Evolutionary conservation across 208 protist species (phyloP).

Genomic region (Leishmania guyanensis): DNA sequence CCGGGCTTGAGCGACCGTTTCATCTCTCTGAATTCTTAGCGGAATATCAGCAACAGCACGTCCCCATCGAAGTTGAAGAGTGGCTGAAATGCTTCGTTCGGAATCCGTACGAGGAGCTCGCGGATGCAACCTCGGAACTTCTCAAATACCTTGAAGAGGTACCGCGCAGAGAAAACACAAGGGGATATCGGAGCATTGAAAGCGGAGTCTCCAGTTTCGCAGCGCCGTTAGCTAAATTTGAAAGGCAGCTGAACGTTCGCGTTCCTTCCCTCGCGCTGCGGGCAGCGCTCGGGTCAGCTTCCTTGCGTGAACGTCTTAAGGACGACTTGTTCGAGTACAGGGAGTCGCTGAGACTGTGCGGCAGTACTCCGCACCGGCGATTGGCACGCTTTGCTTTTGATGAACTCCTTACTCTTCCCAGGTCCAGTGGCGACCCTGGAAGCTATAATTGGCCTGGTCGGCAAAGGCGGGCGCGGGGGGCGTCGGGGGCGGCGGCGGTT

Average conservation of each 20-base stretch:
- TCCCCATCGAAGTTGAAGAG: slow-evolving; percentile 89
- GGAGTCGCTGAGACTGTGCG: slow-evolving; percentile 36
- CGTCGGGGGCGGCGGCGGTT: too few species aligned
- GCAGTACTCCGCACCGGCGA: slow-evolving; percentile 82
- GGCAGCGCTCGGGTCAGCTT: slow-evolving; percentile 37
- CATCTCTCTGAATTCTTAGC: slow-evolving; percentile 83
- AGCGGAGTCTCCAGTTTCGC: slow-evolving; percentile 42
- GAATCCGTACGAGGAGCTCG: slow-evolving; percentile 58
- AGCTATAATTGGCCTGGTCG: too few species aligned
- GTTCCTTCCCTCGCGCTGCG: slow-evolving; percentile 65
- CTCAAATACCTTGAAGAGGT: slow-evolving; percentile 44
- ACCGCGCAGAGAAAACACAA: slow-evolving; percentile 35
- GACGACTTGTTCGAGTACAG: slow-evolving; percentile 86
- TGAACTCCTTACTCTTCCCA: slow-evolving; percentile 15
- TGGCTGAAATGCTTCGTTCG: slow-evolving; percentile 83
- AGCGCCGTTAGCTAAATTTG: slow-evolving; percentile 51
- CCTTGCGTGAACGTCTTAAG: slow-evolving; percentile 55
- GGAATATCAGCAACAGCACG: slow-evolving; percentile 81
- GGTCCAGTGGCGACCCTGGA: background rate
- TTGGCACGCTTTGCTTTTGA: slow-evolving; percentile 56
- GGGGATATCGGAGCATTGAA: slow-evolving; percentile 50
- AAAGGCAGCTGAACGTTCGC: slow-evolving; percentile 58
- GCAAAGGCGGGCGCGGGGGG: too few species aligned
- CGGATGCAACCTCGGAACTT: slow-evolving; percentile 48
- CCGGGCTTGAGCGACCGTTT: slow-evolving; percentile 78